Evolutionary conservation across 306 rosid genomes (phyloP).

Genomic region (Dalbergia oliveri): DNA sequence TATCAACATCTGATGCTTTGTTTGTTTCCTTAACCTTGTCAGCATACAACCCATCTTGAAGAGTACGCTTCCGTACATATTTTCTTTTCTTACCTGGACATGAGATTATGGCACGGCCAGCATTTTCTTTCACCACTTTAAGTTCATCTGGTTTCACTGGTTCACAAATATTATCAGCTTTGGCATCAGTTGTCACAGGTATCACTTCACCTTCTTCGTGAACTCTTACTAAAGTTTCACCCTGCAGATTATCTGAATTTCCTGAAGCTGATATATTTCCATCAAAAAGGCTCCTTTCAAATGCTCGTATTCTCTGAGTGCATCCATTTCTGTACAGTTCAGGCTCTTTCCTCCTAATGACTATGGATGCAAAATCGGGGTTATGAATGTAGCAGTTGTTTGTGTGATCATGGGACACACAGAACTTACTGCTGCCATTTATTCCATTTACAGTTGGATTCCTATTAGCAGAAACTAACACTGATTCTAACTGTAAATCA

Average conservation of each 20-base stretch:
- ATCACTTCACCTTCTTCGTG: slow-evolving; percentile 55
- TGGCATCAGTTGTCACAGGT: slow-evolving; percentile 45
- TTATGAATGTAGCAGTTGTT: slow-evolving; percentile 58
- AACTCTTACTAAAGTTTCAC: slow-evolving; percentile 49
- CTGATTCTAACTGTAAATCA: slow-evolving; percentile 49
- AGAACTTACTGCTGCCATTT: slow-evolving; percentile 47
- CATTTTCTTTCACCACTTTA: slow-evolving; percentile 42
- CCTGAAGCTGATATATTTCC: slow-evolving; percentile 60
- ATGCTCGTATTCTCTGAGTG: slow-evolving; percentile 87
- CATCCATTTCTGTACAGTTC: slow-evolving; percentile 80
- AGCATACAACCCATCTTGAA: slow-evolving; percentile 43
- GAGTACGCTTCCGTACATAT: slow-evolving; percentile 40
- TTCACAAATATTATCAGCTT: slow-evolving; percentile 46
- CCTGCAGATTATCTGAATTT: slow-evolving; percentile 57
- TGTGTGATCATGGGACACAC: slow-evolving; percentile 50
- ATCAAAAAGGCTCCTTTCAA: slow-evolving; percentile 69
- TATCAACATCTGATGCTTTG: slow-evolving; percentile 45
- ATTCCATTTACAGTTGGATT: slow-evolving; percentile 48
- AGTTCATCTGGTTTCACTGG: not conserved
- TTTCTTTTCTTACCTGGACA: slow-evolving; percentile 54
- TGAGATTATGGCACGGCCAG: slow-evolving; percentile 44
- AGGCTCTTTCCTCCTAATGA: slow-evolving; percentile 75
- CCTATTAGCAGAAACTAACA: slow-evolving; percentile 33
- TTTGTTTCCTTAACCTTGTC: slow-evolving; percentile 48
- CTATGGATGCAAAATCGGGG: slow-evolving; percentile 78